Percentiles rank a stretch among this genome's conserved stretches.
phyloP scores from a whole-genome alignment of 2,329 filamentous ascomycete species.

The Knoxdaviesia proteae region DNA sequence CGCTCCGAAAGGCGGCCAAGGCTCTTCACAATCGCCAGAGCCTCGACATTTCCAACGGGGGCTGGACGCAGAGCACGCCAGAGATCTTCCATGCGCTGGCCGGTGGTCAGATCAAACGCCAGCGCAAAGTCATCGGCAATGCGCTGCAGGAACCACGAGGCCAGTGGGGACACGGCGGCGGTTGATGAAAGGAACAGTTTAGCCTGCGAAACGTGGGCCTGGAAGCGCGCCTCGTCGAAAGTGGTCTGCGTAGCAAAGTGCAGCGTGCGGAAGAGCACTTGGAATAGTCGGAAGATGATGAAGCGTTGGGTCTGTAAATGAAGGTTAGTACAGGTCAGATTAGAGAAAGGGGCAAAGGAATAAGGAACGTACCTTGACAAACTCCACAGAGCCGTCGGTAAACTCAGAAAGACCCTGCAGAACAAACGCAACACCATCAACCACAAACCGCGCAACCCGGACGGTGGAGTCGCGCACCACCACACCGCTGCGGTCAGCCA shows the following conservation, averaged over 20 bases:
- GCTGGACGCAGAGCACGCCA: constrained; percentile 54
- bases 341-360: no score
- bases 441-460: constrained; percentile 28
- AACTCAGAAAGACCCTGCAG: constrained; percentile 1
- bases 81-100: constrained; percentile 58
- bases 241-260: constrained; percentile 18
- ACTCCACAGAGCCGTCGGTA: not conserved
- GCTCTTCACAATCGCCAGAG: constrained; percentile 24
- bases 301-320: no score
- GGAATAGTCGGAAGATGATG: no score
- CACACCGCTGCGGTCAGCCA: constrained; percentile 30
- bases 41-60: constrained; percentile 24
- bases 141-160: constrained; percentile 16
- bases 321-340: no score
- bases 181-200: not conserved
- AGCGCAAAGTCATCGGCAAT: constrained; percentile 39
- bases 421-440: constrained; percentile 12
- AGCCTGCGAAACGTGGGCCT: constrained; percentile 28
- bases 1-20: constrained; percentile 34
- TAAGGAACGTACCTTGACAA: no score
- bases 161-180: constrained; percentile 11
- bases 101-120: constrained; percentile 53
- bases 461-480: constrained; percentile 41
- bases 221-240: constrained; percentile 44
- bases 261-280: constrained; percentile 19